Evolutionary conservation across 441 rosid genomes (phyloP).

Genomic region (Croton laevigatus): DNA sequence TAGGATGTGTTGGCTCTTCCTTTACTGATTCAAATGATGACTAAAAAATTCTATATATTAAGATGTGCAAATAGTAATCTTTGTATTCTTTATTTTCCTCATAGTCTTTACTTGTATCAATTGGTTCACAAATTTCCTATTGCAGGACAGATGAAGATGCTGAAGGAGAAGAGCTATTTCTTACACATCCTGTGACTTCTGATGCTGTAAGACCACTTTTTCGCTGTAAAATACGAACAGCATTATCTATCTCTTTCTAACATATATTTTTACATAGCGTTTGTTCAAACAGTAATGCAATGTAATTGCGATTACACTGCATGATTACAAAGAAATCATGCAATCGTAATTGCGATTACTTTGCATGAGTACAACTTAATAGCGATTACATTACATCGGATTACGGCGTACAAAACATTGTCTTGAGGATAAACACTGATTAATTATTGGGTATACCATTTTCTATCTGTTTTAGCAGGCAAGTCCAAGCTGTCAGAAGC

Average conservation of each 20-base stretch:
- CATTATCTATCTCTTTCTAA: too few species aligned
- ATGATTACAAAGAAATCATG: too few species aligned
- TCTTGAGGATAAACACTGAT: neutral
- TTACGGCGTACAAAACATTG: too few species aligned
- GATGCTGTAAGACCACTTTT: conserved; percentile 30
- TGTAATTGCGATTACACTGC: too few species aligned
- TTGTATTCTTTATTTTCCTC: neutral
- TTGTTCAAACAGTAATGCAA: too few species aligned
- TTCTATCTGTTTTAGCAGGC: conserved; percentile 25
- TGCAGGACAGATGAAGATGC: conserved; percentile 55
- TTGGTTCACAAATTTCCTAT: conserved; percentile 13
- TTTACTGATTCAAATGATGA: neutral
- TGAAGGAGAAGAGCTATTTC: conserved; percentile 46
- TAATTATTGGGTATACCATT: neutral
- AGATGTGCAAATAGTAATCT: neutral
- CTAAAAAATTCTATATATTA: too few species aligned
- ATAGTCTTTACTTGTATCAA: neutral
- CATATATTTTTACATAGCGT: neutral
- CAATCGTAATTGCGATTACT: too few species aligned
- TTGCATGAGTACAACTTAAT: too few species aligned
- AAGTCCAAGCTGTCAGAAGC: conserved; percentile 23
- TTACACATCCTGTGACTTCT: conserved; percentile 24
- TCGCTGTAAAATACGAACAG: too few species aligned
- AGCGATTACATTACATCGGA: too few species aligned
- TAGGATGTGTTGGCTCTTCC: neutral